Base-by-base conservation (phyloP, 106 monocot species). In the Alisma plantagoaquatica region DNA sequence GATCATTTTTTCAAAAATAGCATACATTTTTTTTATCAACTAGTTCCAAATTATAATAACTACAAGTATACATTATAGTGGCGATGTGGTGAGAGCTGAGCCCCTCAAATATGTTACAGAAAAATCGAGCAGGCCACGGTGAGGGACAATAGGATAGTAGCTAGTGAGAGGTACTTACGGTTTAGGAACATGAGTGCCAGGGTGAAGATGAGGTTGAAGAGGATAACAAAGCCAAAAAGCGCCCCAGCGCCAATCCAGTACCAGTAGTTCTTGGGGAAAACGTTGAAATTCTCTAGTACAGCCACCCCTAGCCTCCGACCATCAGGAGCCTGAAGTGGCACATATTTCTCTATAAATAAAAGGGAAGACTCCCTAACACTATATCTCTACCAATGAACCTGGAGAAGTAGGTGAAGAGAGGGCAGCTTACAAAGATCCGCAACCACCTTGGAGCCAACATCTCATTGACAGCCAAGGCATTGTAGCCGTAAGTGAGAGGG, bases 161-260 rank as follows among this genome's bases (percentile, higher is more conserved):
- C n/a, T n/a, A n/a, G n/a, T n/a, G n/a, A n/a, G n/a, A n/a, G 43
- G 18, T n/a, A 69, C 94, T 77, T 81, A 96, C 94, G 81, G 46
- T 76, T 80, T 31, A 96, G 81, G 59, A 70, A 81, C 66, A 65
- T 73, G 33, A 96, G 94, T 14, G 80, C 70, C 10, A 96, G 45
- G 7, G 87, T 96, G 70, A 88, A 96, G 27, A 88, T 45, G 22
- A 76, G 63, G 51, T 96, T 96, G 68, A 96, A 96, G 61, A 96
- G 57, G 41, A 96, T 59, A 31, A 70, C 61, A 60, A 78, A 88
- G 6, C 88, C 84, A 0, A 96, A 26, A 30, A 96, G 74, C 12
- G 68, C 88, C 24, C 32, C 75, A 31, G 63, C 75, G 47, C 88
- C 80, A 28, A 88, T 88, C 94, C 94, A 96, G 35, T 61, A 96